Evolutionary conservation across 2,329 filamentous ascomycete genomes (phyloP).

Genomic region (Talaromyces sp.): DNA sequence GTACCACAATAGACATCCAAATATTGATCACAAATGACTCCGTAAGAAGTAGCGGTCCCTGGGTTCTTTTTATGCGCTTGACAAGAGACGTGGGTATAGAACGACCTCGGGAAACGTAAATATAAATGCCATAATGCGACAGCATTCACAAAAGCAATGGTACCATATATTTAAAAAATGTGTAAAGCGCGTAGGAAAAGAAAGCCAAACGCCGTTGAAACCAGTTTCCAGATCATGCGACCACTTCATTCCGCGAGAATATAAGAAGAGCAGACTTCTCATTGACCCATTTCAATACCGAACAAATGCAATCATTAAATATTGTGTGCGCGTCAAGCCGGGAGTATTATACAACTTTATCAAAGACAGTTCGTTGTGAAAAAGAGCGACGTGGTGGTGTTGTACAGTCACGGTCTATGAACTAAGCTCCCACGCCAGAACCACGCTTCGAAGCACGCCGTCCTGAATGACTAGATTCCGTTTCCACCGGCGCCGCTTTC

Average conservation of each 20-base stretch:
- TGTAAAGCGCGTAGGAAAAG: background rate
- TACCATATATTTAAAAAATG: background rate
- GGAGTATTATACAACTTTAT: background rate
- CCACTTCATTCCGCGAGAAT: background rate
- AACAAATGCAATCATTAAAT: background rate
- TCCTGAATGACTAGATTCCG: slow-evolving; percentile 27
- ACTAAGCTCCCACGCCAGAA: slow-evolving; percentile 16
- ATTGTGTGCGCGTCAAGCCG: background rate
- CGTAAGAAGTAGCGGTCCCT: background rate
- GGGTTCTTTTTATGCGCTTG: background rate
- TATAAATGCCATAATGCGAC: background rate
- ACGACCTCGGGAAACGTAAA: background rate
- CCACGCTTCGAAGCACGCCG: slow-evolving; percentile 17
- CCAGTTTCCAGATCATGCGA: background rate
- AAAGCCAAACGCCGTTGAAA: background rate
- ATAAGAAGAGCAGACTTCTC: background rate
- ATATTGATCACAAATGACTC: background rate
- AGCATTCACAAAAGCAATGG: background rate
- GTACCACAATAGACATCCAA: background rate
- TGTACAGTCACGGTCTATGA: background rate
- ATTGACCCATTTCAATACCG: background rate
- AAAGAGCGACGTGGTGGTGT: background rate
- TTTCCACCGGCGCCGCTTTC: slow-evolving; percentile 35
- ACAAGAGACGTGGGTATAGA: background rate
- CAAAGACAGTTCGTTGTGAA: background rate